Evolutionary conservation across 2,329 filamentous ascomycete species (phyloP).

Genomic region (Pyrenophora graminea): DNA sequence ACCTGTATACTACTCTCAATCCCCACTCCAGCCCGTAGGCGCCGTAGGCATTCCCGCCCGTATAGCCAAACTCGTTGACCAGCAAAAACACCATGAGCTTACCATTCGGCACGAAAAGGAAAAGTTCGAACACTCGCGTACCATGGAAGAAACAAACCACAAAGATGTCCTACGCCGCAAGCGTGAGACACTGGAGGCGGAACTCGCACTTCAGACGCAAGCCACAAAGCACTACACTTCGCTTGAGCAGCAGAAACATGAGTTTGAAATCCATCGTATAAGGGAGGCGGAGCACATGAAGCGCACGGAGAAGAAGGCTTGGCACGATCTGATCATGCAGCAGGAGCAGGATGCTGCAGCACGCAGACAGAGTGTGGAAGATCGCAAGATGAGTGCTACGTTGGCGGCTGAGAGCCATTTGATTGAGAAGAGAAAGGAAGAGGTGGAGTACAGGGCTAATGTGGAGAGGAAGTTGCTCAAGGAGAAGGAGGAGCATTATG

Average conservation of each 20-base stretch:
- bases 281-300: constrained; percentile 39
- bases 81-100: constrained; percentile 39
- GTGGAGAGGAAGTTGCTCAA: constrained; percentile 35
- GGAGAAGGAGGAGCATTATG: constrained; percentile 42
- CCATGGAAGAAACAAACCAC: constrained; percentile 36
- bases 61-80: constrained; percentile 37
- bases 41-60: constrained; percentile 38
- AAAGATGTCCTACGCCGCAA: constrained; percentile 34
- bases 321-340: constrained; percentile 36
- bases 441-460: constrained; percentile 32
- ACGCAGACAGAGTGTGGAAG: constrained; percentile 27
- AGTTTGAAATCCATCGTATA: constrained; percentile 37
- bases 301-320: constrained; percentile 34
- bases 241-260: constrained; percentile 38
- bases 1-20: constrained; percentile 41
- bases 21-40: constrained; percentile 45
- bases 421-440: constrained; percentile 30
- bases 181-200: constrained; percentile 33
- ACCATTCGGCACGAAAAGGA: constrained; percentile 33
- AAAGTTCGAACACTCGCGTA: constrained; percentile 33
- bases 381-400: constrained; percentile 23
- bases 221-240: constrained; percentile 25
- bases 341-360: constrained; percentile 36
- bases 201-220: constrained; percentile 25
- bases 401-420: constrained; percentile 24